These are phyloP conservation scores for Globomyces pollinis-pini DNA, from an alignment of 192 early-diverging fungal species.

Conservation along the genomic window DNA sequence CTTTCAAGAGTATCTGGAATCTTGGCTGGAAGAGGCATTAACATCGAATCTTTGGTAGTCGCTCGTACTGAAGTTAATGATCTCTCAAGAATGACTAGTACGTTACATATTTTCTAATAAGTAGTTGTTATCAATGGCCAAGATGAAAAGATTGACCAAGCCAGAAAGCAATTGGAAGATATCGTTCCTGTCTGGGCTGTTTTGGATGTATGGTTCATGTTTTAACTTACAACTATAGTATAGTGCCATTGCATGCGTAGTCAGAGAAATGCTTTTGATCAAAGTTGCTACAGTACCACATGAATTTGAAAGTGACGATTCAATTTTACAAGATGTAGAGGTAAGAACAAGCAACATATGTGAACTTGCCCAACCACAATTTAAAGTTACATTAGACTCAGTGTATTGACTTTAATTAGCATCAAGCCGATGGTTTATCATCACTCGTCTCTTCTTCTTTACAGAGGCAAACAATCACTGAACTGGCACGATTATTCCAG, in stretches of 20 bases:
- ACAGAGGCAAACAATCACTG: constrained; percentile 71
- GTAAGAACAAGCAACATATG: no score
- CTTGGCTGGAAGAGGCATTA: constrained; percentile 90
- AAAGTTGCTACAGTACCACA: constrained; percentile 76
- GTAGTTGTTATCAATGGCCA: constrained; percentile 90
- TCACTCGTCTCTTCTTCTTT: constrained; percentile 48
- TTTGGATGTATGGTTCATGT: no score
- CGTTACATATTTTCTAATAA: no score
- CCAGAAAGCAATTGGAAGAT: constrained; percentile 89
- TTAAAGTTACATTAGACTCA: neutral
- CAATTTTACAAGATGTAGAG: constrained; percentile 15
- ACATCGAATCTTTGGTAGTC: constrained; percentile 95
- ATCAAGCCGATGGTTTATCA: constrained; percentile 10
- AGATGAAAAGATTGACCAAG: constrained; percentile 79
- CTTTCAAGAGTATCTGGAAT: constrained; percentile 49
- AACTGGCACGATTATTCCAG: constrained; percentile 76
- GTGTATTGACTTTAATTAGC: constrained; percentile 3
- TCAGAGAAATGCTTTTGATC: constrained; percentile 87
- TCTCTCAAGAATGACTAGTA: constrained; percentile 89
- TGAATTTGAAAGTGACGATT: constrained; percentile 20
- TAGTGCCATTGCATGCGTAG: constrained; percentile 76
- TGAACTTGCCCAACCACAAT: constrained; percentile 8
- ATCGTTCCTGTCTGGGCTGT: constrained; percentile 97
- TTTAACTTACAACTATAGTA: no score
- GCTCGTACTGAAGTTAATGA: constrained; percentile 92